Base-by-base conservation (phyloP, 192 early-diverging fungal species). In the Gigaspora rosea region DNA sequence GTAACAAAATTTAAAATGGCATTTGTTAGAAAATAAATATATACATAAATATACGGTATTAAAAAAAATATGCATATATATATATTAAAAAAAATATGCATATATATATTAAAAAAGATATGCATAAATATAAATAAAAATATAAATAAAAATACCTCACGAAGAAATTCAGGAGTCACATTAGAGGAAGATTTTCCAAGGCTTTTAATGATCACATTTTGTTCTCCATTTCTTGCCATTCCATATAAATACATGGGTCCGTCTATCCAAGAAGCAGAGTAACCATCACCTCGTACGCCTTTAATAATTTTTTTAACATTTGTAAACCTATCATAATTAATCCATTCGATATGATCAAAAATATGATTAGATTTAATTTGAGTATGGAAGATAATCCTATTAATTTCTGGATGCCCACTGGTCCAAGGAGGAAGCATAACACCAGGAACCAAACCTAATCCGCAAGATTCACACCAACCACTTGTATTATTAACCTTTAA, bases 241-340 rank as follows among this genome's bases (percentile, higher is more conserved):
- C 41, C 73, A 51, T 33, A 63, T 8, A 49, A 41, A 49, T 0
- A 58, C 35, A 36, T 63, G 9, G 51, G 47, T 27, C 73, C 59
- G 32, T 75, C 47, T 22, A 63, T 49, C 41, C 73, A 75, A 22
- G 13, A 58, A 10, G 73, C 73, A 5, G 58, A 63, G 49, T 63
- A 50, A 15, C 62, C 41, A 20, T n/a, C 22, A 49, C 33, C 73
- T 48, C 49, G 62, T 32, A 41, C 20, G 27, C 59, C 59, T 63
- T 33, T 41, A 13, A 35, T 59, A 47, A 61, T 75, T 16, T 54
- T 12, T 63, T 22, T 63, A 7, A 64, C 46, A 47, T 75, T 20
- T 15, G n/a, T 11, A 63, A 75, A 75, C 32, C 35, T 75, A 20
- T 75, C 73, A 51, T n/a, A 75, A 1, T 58, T 20, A 15, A 75